Percentiles rank a stretch among this genome's conserved stretches.
Conservation (phyloP, 192 early-diverging fungal genomes). For the Allomyces macrogynus region DNA sequence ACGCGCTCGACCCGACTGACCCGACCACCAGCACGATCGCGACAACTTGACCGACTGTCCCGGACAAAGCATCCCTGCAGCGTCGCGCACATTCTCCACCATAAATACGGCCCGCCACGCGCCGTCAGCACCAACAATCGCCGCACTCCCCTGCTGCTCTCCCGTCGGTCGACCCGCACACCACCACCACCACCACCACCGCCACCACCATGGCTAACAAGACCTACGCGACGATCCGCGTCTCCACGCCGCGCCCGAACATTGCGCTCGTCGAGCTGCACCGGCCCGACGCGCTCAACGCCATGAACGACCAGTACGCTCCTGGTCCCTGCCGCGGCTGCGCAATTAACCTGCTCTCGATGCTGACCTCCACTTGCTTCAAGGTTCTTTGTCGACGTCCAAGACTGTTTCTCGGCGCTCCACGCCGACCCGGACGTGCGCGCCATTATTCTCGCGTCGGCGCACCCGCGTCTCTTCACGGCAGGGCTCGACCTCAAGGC, state of each 20-base stretch:
- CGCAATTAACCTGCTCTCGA: background rate
- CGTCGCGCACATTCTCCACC: no score
- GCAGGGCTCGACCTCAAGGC: slow-evolving; percentile 69
- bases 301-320: slow-evolving; percentile 42
- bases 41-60: no score
- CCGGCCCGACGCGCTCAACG: slow-evolving; percentile 63
- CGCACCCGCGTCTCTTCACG: slow-evolving; percentile 53
- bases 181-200: no score
- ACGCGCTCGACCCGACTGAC: no score
- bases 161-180: no score
- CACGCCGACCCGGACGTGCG: slow-evolving; percentile 44
- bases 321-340: slow-evolving; percentile 1
- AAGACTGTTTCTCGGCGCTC: slow-evolving; percentile 33
- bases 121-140: no score
- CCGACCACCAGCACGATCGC: no score
- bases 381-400: slow-evolving; percentile 24
- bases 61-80: no score
- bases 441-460: slow-evolving; percentile 54
- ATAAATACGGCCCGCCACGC: no score
- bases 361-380: background rate
- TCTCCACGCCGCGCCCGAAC: background rate
- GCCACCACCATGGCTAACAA: no score
- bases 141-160: no score
- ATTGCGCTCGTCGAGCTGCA: slow-evolving; percentile 43
- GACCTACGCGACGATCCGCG: background rate